Conservation (phyloP, 768 basidiomycete species). For the Pleurotus sapidus region DNA sequence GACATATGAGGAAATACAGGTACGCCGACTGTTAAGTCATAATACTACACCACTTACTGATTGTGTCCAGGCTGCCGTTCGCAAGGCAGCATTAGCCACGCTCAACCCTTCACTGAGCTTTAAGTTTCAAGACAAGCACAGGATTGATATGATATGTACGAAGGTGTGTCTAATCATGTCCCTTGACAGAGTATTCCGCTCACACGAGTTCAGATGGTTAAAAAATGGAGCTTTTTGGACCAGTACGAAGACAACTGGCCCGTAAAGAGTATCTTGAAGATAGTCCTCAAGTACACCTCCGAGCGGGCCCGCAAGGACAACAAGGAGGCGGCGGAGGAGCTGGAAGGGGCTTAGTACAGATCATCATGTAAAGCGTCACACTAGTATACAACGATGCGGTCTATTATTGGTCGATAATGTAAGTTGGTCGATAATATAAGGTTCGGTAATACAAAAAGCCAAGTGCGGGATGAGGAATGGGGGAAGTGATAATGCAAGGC, state of each 20-base stretch:
- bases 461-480: too few species aligned
- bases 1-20: not conserved
- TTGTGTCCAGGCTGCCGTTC: not conserved
- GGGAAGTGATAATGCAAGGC: not conserved
- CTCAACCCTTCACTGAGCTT: not conserved
- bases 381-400: too few species aligned
- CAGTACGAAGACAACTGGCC: slow-evolving; percentile 5
- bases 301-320: not conserved
- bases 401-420: too few species aligned
- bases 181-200: too few species aligned
- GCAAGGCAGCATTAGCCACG: not conserved
- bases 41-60: not conserved
- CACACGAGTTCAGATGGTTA: not conserved
- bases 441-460: too few species aligned
- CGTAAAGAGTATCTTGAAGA: slow-evolving; percentile 1
- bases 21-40: not conserved
- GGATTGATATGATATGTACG: not conserved
- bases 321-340: too few species aligned
- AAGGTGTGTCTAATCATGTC: not conserved
- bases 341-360: too few species aligned
- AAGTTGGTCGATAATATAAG: too few species aligned
- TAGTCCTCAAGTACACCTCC: not conserved
- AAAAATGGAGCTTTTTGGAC: not conserved
- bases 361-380: too few species aligned
- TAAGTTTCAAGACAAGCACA: not conserved